These are phyloP conservation scores for Paraleonurus japonicus DNA, from an alignment of 257 asterid species.

Conservation along the genomic window DNA sequence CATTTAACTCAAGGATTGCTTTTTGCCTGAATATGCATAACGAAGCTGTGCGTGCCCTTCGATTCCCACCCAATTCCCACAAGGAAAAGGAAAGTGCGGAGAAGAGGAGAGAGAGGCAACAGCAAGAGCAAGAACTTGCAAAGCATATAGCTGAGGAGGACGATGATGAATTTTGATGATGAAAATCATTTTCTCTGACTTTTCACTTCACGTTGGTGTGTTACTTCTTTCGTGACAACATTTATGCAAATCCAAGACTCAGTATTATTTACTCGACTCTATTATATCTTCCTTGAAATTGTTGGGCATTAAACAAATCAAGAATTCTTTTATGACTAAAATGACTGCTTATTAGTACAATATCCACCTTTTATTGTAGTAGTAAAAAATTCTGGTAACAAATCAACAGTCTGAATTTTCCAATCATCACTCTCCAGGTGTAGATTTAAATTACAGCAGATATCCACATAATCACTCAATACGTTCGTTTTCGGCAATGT, in stretches of 20 bases:
- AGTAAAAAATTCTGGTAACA: too few relatives aligned
- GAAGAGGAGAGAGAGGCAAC: constrained; percentile 90
- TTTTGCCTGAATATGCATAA: constrained; percentile 93
- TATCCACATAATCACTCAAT: too few relatives aligned
- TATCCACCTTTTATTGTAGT: too few relatives aligned
- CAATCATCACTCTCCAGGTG: too few relatives aligned
- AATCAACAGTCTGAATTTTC: too few relatives aligned
- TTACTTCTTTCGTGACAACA: not conserved
- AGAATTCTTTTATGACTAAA: not conserved
- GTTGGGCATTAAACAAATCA: not conserved
- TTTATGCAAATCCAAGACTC: not conserved
- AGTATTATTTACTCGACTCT: not conserved
- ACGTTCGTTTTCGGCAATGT: too few relatives aligned
- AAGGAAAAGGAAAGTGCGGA: constrained; percentile 91
- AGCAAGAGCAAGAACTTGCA: constrained; percentile 93
- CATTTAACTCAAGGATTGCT: constrained; percentile 80
- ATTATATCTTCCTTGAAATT: not conserved
- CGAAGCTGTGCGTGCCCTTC: constrained; percentile 85
- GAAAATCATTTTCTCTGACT: too few relatives aligned
- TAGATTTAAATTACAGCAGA: too few relatives aligned
- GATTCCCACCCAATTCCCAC: constrained; percentile 83
- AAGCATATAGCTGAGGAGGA: constrained; percentile 95
- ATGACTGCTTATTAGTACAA: too few relatives aligned
- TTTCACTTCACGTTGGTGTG: not conserved
- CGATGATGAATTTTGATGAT: constrained; percentile 63